Evolutionary conservation across 768 basidiomycete genomes (phyloP).

Genomic region (Pulveroboletus sp.): DNA sequence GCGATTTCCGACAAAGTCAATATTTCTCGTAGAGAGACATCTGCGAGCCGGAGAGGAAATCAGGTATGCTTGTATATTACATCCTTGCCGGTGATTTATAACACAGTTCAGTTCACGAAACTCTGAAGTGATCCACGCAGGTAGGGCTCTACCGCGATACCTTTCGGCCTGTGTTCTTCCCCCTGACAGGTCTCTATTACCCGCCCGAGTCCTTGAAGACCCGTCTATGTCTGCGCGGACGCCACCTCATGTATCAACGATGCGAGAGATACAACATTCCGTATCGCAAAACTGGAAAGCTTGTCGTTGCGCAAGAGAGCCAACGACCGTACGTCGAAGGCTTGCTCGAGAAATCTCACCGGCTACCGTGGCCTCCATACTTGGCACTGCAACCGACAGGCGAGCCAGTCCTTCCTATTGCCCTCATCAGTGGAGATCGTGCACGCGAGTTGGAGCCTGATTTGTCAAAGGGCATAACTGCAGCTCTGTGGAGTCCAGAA

Average conservation of each 20-base stretch:
- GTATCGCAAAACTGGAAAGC: constrained; percentile 76
- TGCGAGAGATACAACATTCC: constrained; percentile 66
- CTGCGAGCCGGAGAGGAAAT: constrained; percentile 77
- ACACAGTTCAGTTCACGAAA: constrained; percentile 69
- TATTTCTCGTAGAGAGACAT: constrained; percentile 81
- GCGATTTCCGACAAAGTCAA: constrained; percentile 64
- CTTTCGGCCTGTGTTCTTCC: neutral
- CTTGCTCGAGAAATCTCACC: constrained; percentile 61
- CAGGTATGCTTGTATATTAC: constrained; percentile 45
- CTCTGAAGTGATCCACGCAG: constrained; percentile 94
- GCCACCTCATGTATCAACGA: constrained; percentile 77
- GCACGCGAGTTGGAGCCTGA: constrained; percentile 80
- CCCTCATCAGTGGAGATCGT: constrained; percentile 64
- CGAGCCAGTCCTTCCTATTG: constrained; percentile 52
- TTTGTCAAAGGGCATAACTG: constrained; percentile 64
- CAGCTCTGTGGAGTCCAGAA: constrained; percentile 77
- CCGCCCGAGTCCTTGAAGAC: constrained; percentile 83
- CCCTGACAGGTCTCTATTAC: constrained; percentile 71
- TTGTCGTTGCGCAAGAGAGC: constrained; percentile 73
- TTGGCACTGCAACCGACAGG: constrained; percentile 27
- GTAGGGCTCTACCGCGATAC: constrained; percentile 31
- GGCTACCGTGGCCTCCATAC: constrained; percentile 49
- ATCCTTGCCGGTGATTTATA: neutral
- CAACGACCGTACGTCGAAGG: constrained; percentile 70
- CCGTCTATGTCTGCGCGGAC: constrained; percentile 79